These are phyloP conservation scores for Mortierella sp. DNA, from an alignment of 371 early-diverging fungal species.

Conservation along the genomic window DNA sequence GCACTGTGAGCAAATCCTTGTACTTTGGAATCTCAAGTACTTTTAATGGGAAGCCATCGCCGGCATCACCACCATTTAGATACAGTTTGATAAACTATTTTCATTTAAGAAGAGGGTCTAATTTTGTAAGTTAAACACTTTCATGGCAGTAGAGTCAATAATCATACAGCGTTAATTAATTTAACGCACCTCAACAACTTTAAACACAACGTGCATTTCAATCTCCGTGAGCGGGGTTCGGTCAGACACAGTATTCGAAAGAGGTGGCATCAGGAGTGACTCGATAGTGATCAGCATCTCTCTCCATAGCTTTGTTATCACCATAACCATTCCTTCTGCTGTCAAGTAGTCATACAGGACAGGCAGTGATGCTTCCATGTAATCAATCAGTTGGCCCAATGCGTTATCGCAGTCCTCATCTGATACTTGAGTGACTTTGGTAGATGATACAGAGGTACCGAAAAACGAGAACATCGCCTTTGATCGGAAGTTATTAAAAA, in stretches of 20 bases:
- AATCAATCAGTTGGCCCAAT: constrained; percentile 84
- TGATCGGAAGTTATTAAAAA: constrained; percentile 47
- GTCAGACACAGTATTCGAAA: constrained; percentile 74
- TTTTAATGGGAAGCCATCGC: constrained; percentile 81
- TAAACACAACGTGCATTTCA: constrained; percentile 81
- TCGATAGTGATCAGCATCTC: constrained; percentile 84
- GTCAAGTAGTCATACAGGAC: constrained; percentile 82
- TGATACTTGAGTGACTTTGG: constrained; percentile 53
- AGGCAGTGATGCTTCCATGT: constrained; percentile 88
- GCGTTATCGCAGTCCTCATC: constrained; percentile 83
- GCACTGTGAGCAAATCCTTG: constrained; percentile 71
- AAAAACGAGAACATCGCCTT: constrained; percentile 53
- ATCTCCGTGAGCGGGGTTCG: constrained; percentile 75
- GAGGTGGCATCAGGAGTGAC: constrained; percentile 82
- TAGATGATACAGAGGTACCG: constrained; percentile 33
- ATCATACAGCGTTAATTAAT: not conserved
- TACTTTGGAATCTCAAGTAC: constrained; percentile 84
- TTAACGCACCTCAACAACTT: constrained; percentile 71
- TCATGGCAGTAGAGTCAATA: too few species aligned
- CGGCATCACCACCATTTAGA: constrained; percentile 90
- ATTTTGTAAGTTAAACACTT: not conserved
- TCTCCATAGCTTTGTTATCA: constrained; percentile 88
- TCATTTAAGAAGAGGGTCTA: constrained; percentile 7
- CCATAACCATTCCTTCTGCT: constrained; percentile 82
- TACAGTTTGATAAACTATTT: constrained; percentile 82